These are phyloP conservation scores for Thecaphora frezii DNA, from an alignment of 1,284 basidiomycete species.

Conservation along the genomic window DNA sequence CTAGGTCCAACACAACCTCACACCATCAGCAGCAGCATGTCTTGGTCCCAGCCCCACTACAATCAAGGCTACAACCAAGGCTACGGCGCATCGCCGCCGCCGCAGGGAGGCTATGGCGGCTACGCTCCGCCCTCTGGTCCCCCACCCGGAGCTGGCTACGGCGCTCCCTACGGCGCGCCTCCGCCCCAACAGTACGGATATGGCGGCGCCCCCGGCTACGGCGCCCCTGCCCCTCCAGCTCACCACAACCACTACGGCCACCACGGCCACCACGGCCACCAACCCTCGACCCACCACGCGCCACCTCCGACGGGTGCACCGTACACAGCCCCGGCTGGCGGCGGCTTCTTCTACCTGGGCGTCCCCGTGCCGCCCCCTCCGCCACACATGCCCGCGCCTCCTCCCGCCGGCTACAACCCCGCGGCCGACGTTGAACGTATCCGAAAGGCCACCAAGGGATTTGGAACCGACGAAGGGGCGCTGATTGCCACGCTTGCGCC, in stretches of 20 bases:
- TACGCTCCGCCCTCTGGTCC: constrained; percentile 17
- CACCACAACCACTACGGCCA: constrained; percentile 10
- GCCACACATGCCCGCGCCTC: constrained; percentile 38
- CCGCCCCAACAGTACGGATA: constrained; percentile 1
- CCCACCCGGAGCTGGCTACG: constrained; percentile 3
- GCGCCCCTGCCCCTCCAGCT: constrained; percentile 23
- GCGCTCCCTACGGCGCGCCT: neutral
- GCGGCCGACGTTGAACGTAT: constrained; percentile 47
- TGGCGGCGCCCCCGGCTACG: constrained; percentile 22
- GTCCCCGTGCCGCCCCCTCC: constrained; percentile 47
- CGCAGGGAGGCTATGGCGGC: constrained; percentile 32
- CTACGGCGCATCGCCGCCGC: constrained; percentile 33
- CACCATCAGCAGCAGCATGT: constrained; percentile 16
- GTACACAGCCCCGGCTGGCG: constrained; percentile 1
- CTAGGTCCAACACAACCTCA: too few relatives aligned
- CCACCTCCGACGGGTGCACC: constrained; percentile 11
- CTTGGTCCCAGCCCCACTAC: constrained; percentile 35
- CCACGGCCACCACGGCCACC: constrained; percentile 9
- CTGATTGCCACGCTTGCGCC: constrained; percentile 45
- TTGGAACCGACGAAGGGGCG: constrained; percentile 49
- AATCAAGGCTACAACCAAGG: constrained; percentile 25
- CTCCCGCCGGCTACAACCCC: constrained; percentile 50
- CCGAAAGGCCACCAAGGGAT: constrained; percentile 57
- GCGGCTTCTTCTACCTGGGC: constrained; percentile 42
- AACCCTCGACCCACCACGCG: constrained; percentile 21